Percentiles rank a stretch among this genome's conserved stretches.
Conservation (phyloP, 2,329 filamentous ascomycete genomes). For the Ilyonectria mors-panacis region DNA sequence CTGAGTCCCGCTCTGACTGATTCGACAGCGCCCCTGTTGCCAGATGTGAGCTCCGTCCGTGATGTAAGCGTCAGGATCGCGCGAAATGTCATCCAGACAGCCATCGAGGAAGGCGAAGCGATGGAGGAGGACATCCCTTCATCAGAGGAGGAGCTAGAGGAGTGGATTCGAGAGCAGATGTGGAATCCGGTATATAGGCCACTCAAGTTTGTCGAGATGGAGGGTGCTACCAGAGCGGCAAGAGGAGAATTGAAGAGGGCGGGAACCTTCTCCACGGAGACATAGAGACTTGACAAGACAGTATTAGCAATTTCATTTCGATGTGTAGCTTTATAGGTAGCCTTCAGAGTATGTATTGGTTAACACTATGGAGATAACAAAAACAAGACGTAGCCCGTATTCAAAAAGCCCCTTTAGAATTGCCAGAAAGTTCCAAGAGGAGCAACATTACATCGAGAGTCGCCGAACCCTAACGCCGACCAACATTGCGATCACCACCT, state of each 20-base stretch:
- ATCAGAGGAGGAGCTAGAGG: conserved; percentile 69
- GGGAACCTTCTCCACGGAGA: conserved; percentile 42
- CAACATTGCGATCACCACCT: conserved; percentile 35
- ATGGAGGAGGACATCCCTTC: conserved; percentile 76
- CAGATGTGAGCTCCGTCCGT: conserved; percentile 81
- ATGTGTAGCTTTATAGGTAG: neutral
- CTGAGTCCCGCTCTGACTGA: conserved; percentile 79
- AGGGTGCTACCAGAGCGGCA: conserved; percentile 69
- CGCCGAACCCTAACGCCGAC: conserved; percentile 45
- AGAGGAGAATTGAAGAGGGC: conserved; percentile 55
- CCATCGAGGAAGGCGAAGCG: conserved; percentile 78
- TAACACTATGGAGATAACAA: conserved; percentile 24
- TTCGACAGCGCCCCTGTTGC: conserved; percentile 76
- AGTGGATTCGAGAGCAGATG: conserved; percentile 86
- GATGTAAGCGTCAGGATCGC: conserved; percentile 85
- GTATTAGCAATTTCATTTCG: neutral
- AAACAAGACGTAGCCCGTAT: conserved; percentile 33
- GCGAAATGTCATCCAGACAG: conserved; percentile 79
- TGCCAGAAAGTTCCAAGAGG: conserved; percentile 28
- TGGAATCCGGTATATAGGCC: conserved; percentile 81
- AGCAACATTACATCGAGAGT: conserved; percentile 37
- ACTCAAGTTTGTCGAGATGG: conserved; percentile 69
- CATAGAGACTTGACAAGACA: neutral
- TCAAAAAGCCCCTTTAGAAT: conserved; percentile 34
- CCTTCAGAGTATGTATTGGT: conserved; percentile 26